phyloP scores from a whole-genome alignment of 2,329 filamentous ascomycete species.

The Paraphoma chrysanthemicola region DNA sequence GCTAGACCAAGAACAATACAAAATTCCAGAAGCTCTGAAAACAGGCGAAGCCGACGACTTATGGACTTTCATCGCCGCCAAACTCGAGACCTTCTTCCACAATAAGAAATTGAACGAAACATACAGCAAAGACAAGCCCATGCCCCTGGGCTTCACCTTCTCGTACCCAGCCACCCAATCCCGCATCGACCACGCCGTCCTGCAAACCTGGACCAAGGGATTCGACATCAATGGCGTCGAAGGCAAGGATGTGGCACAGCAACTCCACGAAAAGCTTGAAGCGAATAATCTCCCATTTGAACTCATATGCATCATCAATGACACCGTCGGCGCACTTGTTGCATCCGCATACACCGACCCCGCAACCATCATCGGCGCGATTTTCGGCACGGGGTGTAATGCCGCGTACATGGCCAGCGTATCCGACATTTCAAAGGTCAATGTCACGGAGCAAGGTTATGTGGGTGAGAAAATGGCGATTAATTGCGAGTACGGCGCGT shows the following conservation, averaged over 20 bases:
- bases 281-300: constrained; percentile 82
- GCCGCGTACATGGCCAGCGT: constrained; percentile 91
- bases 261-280: constrained; percentile 79
- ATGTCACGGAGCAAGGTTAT: constrained; percentile 5
- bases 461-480: constrained; percentile 71
- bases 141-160: constrained; percentile 93
- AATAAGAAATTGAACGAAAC: constrained; percentile 76
- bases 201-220: constrained; percentile 97
- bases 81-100: constrained; percentile 87
- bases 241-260: constrained; percentile 86
- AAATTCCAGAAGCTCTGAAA: constrained; percentile 92
- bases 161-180: constrained; percentile 93
- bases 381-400: constrained; percentile 94
- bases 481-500: constrained; percentile 97
- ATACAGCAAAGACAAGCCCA: constrained; percentile 64
- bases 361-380: constrained; percentile 86
- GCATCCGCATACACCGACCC: constrained; percentile 88
- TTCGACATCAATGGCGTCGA: constrained; percentile 94
- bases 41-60: constrained; percentile 83
- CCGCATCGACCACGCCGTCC: constrained; percentile 88
- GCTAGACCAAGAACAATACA: constrained; percentile 95
- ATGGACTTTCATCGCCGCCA: constrained; percentile 95
- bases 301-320: constrained; percentile 86
- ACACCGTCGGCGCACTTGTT: constrained; percentile 90
- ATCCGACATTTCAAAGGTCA: constrained; percentile 81